Percentiles rank a stretch among this genome's conserved stretches.
Evolutionary conservation across 2,329 filamentous ascomycete genomes (phyloP).

Genomic region (Volutella citrinella): DNA sequence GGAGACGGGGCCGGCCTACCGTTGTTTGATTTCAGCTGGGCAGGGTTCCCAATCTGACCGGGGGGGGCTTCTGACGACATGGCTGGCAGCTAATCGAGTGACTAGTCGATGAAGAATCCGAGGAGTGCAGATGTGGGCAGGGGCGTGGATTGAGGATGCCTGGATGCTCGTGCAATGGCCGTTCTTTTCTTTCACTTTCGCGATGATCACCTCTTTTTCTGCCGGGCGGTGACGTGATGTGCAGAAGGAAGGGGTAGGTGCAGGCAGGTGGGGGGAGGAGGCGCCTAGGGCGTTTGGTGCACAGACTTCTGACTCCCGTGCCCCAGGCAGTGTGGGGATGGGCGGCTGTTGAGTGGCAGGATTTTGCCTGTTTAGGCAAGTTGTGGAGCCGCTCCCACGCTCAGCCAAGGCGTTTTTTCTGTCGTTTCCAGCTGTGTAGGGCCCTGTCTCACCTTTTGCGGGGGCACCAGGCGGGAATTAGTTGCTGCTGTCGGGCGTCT

Average conservation of each 20-base stretch:
- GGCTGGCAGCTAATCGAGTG: constrained; percentile 3
- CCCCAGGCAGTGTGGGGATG: too few relatives aligned
- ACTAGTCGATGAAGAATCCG: background rate
- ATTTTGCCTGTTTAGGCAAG: constrained; percentile 19
- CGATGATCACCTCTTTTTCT: constrained; percentile 26
- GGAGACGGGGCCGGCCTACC: constrained; percentile 9
- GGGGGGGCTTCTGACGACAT: constrained; percentile 16
- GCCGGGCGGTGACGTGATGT: constrained; percentile 28
- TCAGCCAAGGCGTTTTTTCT: constrained; percentile 13
- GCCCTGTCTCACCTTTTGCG: background rate
- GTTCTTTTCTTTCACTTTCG: too few relatives aligned
- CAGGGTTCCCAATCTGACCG: constrained; percentile 12
- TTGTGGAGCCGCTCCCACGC: constrained; percentile 12
- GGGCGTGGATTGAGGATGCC: too few relatives aligned
- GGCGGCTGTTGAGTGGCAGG: constrained; percentile 5
- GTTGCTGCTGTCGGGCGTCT: too few relatives aligned
- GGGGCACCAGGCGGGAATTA: background rate
- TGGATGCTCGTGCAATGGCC: too few relatives aligned
- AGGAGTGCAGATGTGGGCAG: background rate
- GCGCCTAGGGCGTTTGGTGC: constrained; percentile 6
- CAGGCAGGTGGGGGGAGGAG: constrained; percentile 7
- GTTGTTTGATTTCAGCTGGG: constrained; percentile 16
- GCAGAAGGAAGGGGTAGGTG: constrained; percentile 1
- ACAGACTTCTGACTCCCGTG: too few relatives aligned
- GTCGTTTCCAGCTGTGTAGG: background rate